Evolutionary conservation across 2,329 filamentous ascomycete species (phyloP).

Genomic region (Aspergillus chevalieri): DNA sequence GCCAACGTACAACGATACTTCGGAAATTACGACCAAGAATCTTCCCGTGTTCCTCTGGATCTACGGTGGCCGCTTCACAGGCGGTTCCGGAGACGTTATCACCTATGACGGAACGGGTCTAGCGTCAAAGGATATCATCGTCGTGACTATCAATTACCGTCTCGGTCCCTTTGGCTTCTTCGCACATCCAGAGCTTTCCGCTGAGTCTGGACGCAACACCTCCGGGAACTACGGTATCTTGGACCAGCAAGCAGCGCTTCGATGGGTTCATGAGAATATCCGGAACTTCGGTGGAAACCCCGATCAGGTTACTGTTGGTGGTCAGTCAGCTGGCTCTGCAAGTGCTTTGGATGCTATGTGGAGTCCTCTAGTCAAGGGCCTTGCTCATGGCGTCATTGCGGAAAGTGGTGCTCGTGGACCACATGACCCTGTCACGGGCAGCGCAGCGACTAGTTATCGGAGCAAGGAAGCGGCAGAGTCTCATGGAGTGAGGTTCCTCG

Average conservation of each 20-base stretch:
- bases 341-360: slow-evolving; percentile 19
- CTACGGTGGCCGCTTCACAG: slow-evolving; percentile 12
- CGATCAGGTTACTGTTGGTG: slow-evolving; percentile 21
- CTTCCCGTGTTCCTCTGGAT: slow-evolving; percentile 20
- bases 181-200: slow-evolving; percentile 19
- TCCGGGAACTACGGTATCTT: slow-evolving; percentile 25
- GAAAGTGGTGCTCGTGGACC: slow-evolving; percentile 27
- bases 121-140: slow-evolving; percentile 15
- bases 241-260: slow-evolving; percentile 18
- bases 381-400: slow-evolving; percentile 24
- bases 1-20: slow-evolving; percentile 16
- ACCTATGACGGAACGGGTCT: slow-evolving; percentile 18
- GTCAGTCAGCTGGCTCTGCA: slow-evolving; percentile 27
- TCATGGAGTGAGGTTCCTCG: slow-evolving; percentile 28
- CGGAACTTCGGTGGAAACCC: slow-evolving; percentile 17
- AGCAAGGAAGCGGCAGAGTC: slow-evolving; percentile 16
- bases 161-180: slow-evolving; percentile 31
- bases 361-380: slow-evolving; percentile 16
- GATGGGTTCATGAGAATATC: slow-evolving; percentile 19
- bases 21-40: slow-evolving; percentile 11
- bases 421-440: slow-evolving; percentile 22
- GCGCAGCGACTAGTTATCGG: slow-evolving; percentile 20
- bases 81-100: slow-evolving; percentile 10
- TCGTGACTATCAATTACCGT: slow-evolving; percentile 20
- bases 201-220: slow-evolving; percentile 18